Evolutionary conservation across 345 rosid species (phyloP).

Genomic region (Citrus inodora): DNA sequence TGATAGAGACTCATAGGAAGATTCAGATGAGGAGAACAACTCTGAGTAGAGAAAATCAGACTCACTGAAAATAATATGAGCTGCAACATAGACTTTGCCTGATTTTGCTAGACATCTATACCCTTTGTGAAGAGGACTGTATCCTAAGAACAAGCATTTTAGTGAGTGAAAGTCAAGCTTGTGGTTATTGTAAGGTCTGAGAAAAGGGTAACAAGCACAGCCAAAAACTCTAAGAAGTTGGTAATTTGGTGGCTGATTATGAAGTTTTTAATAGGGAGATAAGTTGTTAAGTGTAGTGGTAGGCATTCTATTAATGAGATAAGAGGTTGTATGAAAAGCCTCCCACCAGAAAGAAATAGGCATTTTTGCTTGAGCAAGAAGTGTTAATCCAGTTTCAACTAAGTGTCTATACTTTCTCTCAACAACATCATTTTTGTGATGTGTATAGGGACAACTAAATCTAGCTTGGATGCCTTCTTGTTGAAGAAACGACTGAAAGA

Average conservation of each 20-base stretch:
- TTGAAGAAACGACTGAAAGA: too few species aligned
- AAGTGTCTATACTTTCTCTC: too few species aligned
- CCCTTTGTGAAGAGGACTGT: background rate
- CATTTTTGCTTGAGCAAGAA: background rate
- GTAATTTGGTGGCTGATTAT: background rate
- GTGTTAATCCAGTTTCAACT: too few species aligned
- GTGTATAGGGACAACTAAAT: too few species aligned
- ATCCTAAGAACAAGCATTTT: background rate
- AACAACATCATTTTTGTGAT: too few species aligned
- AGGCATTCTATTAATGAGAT: background rate
- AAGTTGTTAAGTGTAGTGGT: background rate
- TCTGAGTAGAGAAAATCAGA: background rate
- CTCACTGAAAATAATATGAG: background rate
- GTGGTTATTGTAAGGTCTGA: accelerated
- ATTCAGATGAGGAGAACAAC: accelerated
- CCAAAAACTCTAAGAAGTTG: background rate
- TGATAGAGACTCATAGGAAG: too few species aligned
- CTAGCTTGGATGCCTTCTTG: too few species aligned
- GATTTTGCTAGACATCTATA: too few species aligned
- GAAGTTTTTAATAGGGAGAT: background rate
- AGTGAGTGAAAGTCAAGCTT: background rate
- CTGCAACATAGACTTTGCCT: background rate
- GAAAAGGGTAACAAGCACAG: accelerated
- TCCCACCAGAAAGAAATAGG: background rate
- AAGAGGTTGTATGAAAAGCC: background rate